phyloP scores from a whole-genome alignment of 306 rosid genomes.

The Malus orientalis region DNA sequence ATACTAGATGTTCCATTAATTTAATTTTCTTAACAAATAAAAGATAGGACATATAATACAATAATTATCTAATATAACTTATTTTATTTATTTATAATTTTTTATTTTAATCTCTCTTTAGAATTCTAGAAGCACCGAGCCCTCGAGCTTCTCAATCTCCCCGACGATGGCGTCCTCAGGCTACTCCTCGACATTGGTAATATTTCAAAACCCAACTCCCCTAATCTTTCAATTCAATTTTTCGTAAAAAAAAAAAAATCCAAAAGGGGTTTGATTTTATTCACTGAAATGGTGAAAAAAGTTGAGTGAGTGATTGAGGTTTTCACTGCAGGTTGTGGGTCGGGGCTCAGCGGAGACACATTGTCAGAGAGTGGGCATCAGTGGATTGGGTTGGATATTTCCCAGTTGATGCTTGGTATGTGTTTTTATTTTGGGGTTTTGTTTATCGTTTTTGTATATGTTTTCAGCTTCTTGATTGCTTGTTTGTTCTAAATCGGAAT shows the following conservation, averaged over 20 bases:
- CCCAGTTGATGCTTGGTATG: slow-evolving; percentile 85
- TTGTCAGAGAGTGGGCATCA: slow-evolving; percentile 68
- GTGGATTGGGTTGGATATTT: slow-evolving; percentile 90
- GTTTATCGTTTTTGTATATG: background rate
- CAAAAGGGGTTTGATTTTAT: background rate
- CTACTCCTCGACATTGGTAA: slow-evolving; percentile 80
- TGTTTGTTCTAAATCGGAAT: background rate
- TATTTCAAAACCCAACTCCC: background rate
- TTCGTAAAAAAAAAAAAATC: background rate
- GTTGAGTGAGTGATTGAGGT: background rate
- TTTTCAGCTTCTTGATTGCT: background rate
- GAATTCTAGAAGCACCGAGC: slow-evolving; percentile 41
- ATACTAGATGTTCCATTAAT: too few species aligned
- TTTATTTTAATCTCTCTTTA: too few species aligned
- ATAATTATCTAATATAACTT: too few species aligned
- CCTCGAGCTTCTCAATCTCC: slow-evolving; percentile 67
- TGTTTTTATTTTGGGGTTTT: background rate
- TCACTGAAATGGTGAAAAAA: background rate
- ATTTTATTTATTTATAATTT: too few species aligned
- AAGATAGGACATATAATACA: too few species aligned
- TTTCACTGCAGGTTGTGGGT: slow-evolving; percentile 68
- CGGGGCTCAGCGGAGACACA: slow-evolving; percentile 90
- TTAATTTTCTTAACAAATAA: too few species aligned
- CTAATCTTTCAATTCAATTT: background rate
- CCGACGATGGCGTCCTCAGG: slow-evolving; percentile 64